These are phyloP conservation scores for Laburnicola sp. DNA, from an alignment of 2,329 filamentous ascomycete genomes.

Conservation along the genomic window DNA sequence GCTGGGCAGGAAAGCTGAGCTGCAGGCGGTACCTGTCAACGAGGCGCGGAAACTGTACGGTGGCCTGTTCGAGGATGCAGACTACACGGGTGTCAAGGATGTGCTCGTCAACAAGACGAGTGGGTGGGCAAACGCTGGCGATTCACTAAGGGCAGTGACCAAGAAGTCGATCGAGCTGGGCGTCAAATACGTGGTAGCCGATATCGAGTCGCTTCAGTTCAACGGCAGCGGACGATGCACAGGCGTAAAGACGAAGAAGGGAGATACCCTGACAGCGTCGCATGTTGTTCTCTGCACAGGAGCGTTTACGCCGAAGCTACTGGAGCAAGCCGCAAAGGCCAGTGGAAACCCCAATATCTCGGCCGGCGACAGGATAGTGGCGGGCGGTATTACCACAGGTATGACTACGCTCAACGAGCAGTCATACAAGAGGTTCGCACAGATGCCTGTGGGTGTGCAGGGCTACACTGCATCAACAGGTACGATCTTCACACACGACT, in stretches of 20 bases:
- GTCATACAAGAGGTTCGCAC: slow-evolving; percentile 28
- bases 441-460: slow-evolving; percentile 43
- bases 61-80: slow-evolving; percentile 63
- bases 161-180: slow-evolving; percentile 57
- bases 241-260: slow-evolving; percentile 41
- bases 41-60: slow-evolving; percentile 61
- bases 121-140: slow-evolving; percentile 66
- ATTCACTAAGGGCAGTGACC: slow-evolving; percentile 60
- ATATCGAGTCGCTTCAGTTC: slow-evolving; percentile 55
- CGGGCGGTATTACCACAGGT: slow-evolving; percentile 57
- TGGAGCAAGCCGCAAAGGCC: slow-evolving; percentile 53
- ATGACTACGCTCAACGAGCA: slow-evolving; percentile 52
- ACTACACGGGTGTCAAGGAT: slow-evolving; percentile 62
- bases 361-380: slow-evolving; percentile 57
- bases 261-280: slow-evolving; percentile 30
- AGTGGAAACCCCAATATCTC: slow-evolving; percentile 56
- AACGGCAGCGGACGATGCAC: slow-evolving; percentile 50
- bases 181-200: slow-evolving; percentile 61
- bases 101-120: slow-evolving; percentile 64
- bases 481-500: background rate
- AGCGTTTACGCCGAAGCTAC: slow-evolving; percentile 48
- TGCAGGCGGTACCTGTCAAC: slow-evolving; percentile 50
- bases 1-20: slow-evolving; percentile 52
- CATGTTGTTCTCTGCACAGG: slow-evolving; percentile 47
- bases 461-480: slow-evolving; percentile 34